Base-by-base conservation (phyloP, 2,329 filamentous ascomycete species). In the Massarina eburnea region DNA sequence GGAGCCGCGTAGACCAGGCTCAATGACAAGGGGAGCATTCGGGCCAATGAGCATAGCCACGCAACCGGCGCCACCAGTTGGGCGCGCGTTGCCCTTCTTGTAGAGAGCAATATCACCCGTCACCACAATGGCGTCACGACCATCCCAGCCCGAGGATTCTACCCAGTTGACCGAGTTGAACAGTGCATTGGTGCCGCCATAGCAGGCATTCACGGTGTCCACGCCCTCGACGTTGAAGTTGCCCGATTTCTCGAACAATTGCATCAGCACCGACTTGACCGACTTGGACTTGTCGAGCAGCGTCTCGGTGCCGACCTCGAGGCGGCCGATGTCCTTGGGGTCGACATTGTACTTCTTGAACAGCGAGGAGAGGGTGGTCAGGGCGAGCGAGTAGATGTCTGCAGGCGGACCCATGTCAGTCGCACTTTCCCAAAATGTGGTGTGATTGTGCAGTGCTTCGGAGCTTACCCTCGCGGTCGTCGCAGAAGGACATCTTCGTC, bases 261-360 rank as follows among this genome's bases (percentile, higher is more conserved):
- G 76, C 76, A 79, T 79, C 45, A 79, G 64, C 39, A 79, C 75
- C 4, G 75, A 76, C 70, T 79, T 79, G 62, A 77, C 74, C 17
- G 76, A 79, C 64, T 79, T 79, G 46, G 76, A 77, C 72, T 79
- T 79, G 73, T 79, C 76, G 50, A 79, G 72, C 30, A 79, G 66
- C 20, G 76, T 78, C 71, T 79, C 76, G 41, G 76, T 79, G 59
- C 76, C 76, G 49, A 79, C 76, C 58, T 79, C 76, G 50, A 79
- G 66, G 58, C 76, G 71, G 52, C 76, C 76, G 58, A 79, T 79
- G 43, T 64, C 67, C 53, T 72, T 75, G 48, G 75, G 74, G 57
- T 79, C 75, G 57, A 79, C 68, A 43, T 73, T 73, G 73, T 79
- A 78, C 58, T 79, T 79, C 51, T 72, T 73, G 57, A 79, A 66